phyloP scores from a whole-genome alignment of 2,329 filamentous ascomycete species.

The Ophiosphaerella narmari region DNA sequence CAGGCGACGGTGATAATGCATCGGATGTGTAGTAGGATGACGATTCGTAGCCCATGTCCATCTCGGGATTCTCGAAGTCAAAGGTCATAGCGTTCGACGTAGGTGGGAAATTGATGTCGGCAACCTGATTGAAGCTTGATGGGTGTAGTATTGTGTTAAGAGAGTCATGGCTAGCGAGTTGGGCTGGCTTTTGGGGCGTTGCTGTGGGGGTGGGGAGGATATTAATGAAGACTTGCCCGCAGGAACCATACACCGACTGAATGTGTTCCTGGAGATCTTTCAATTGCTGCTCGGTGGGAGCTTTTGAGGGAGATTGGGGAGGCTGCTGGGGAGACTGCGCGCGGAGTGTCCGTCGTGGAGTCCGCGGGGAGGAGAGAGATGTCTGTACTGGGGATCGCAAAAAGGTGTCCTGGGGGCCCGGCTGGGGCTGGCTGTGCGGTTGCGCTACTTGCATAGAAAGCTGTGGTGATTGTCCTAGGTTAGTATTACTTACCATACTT shows the following conservation, averaged over 20 bases:
- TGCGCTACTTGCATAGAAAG: constrained; percentile 88
- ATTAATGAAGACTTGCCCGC: constrained; percentile 49
- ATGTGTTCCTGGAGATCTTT: constrained; percentile 51
- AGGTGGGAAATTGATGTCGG: constrained; percentile 52
- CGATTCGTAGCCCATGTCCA: constrained; percentile 54
- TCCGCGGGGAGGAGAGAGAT: constrained; percentile 41
- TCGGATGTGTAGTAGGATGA: constrained; percentile 58
- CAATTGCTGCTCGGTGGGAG: constrained; percentile 47
- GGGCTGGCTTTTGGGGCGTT: constrained; percentile 51
- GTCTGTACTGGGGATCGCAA: constrained; percentile 46
- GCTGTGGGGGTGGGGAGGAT: constrained; percentile 59
- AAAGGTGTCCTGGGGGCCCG: constrained; percentile 61
- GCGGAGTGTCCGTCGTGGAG: constrained; percentile 39
- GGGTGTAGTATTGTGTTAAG: constrained; percentile 62
- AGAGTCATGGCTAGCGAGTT: constrained; percentile 47
- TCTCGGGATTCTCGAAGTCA: constrained; percentile 47
- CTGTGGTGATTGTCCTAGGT: constrained; percentile 67
- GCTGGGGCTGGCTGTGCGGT: constrained; percentile 82
- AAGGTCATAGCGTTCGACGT: constrained; percentile 45
- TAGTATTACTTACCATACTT: constrained; percentile 61
- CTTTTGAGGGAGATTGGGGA: constrained; percentile 39
- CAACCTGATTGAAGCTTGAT: constrained; percentile 61
- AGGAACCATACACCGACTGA: constrained; percentile 49
- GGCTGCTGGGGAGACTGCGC: constrained; percentile 40
- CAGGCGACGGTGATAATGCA: constrained; percentile 52